Conservation (phyloP, 129 eudicot genomes). For the Centaurea solstitialis region DNA sequence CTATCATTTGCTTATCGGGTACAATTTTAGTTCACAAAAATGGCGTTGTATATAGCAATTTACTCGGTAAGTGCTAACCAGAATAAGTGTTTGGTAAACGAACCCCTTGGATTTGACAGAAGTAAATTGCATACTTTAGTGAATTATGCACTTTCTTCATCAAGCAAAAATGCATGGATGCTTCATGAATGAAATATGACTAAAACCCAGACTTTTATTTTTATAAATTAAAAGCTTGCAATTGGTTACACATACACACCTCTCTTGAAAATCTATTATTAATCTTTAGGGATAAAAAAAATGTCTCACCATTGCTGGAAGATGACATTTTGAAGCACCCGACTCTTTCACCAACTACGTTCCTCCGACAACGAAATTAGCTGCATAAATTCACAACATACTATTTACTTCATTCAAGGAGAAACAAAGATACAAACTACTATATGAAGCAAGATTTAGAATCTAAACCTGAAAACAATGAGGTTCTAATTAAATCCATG, state of each 20-base stretch:
- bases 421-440: not conserved
- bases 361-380: slow-evolving; percentile 44
- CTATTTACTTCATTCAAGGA: not conserved
- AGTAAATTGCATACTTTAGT: not conserved
- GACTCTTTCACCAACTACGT: slow-evolving; percentile 15
- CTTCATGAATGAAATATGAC: not conserved
- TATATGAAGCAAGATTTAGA: slow-evolving; percentile 3
- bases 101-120: not conserved
- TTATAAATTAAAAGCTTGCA: not conserved
- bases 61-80: too few relatives aligned
- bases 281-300: not conserved
- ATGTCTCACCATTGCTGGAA: slow-evolving; percentile 10
- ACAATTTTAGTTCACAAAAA: too few relatives aligned
- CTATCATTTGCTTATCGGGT: too few relatives aligned
- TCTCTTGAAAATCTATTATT: not conserved
- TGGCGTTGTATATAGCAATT: too few relatives aligned
- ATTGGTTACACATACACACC: not conserved
- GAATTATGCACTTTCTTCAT: not conserved
- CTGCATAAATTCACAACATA: slow-evolving; percentile 29
- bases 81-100: too few relatives aligned
- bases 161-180: not conserved
- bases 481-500: not conserved
- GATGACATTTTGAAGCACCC: slow-evolving; percentile 4
- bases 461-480: not conserved
- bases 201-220: slow-evolving; percentile 7